A percentile compares a stretch with the other conserved stretches of the same genome.
phyloP scores from a whole-genome alignment of 768 basidiomycete genomes.

The Boletus patriciae region DNA sequence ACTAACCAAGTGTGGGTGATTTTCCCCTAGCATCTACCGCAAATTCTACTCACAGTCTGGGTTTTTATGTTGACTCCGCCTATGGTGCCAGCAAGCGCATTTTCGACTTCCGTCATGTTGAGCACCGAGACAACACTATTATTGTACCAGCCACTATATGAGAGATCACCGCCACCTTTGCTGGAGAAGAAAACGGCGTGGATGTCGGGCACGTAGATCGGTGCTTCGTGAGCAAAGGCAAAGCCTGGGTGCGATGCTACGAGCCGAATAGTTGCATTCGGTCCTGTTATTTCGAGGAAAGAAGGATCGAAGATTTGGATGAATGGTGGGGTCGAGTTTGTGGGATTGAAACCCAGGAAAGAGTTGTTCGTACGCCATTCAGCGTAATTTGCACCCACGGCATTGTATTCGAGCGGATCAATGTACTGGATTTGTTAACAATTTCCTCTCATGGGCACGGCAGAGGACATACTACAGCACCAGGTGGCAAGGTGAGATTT shows the following conservation, averaged over 20 bases:
- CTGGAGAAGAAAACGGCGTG: constrained; percentile 74
- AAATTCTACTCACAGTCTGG: constrained; percentile 37
- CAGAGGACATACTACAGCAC: constrained; percentile 24
- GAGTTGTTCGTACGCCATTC: constrained; percentile 40
- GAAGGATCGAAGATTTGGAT: constrained; percentile 55
- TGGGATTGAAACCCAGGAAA: constrained; percentile 57
- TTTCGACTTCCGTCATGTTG: constrained; percentile 55
- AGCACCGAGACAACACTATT: constrained; percentile 66
- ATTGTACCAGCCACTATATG: constrained; percentile 59
- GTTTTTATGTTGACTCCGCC: constrained; percentile 49
- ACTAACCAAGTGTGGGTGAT: constrained; percentile 36
- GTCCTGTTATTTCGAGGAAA: constrained; percentile 62
- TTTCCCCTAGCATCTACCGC: background rate
- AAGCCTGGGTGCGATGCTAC: constrained; percentile 63
- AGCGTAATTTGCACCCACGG: constrained; percentile 45
- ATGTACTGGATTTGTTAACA: constrained; percentile 39
- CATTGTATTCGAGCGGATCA: constrained; percentile 51
- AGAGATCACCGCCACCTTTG: constrained; percentile 55
- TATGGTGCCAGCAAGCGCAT: constrained; percentile 37
- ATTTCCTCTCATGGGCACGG: background rate
- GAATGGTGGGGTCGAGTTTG: constrained; percentile 54
- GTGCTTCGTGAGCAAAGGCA: constrained; percentile 80
- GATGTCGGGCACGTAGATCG: constrained; percentile 59
- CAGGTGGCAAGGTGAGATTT: constrained; percentile 16
- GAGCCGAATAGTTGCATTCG: constrained; percentile 53